Percentiles rank a stretch among this genome's conserved stretches.
Conservation (phyloP, 2,329 filamentous ascomycete genomes). For the Alternaria gaisen region DNA sequence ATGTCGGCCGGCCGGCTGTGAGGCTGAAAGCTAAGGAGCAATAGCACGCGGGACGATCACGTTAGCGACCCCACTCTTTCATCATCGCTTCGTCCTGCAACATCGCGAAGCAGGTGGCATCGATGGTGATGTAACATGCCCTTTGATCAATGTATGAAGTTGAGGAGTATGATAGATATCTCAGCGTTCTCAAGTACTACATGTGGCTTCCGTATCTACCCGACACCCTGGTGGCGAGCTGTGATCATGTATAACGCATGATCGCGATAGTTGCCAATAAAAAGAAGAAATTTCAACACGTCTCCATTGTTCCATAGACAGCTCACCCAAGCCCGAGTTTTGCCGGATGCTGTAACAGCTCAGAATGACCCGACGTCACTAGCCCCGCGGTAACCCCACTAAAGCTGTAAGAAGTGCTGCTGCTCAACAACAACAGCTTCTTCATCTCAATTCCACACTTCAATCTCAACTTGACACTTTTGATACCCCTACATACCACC, state of each 20-base stretch:
- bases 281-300: constrained; percentile 14
- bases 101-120: background rate
- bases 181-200: too few species aligned
- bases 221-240: background rate
- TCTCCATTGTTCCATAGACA: constrained; percentile 35
- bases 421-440: constrained; percentile 39
- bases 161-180: background rate
- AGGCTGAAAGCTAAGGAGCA: constrained; percentile 30
- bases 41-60: constrained; percentile 16
- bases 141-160: background rate
- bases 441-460: constrained; percentile 24
- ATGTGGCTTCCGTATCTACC: background rate
- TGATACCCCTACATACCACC: constrained; percentile 16
- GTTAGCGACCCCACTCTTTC: constrained; percentile 18
- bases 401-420: constrained; percentile 29
- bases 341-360: constrained; percentile 33
- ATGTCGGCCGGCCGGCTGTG: constrained; percentile 16
- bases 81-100: constrained; percentile 3
- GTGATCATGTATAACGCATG: background rate
- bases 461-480: constrained; percentile 9
- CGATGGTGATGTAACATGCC: background rate
- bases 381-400: constrained; percentile 38
- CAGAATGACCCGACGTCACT: constrained; percentile 24
- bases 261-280: constrained; percentile 10
- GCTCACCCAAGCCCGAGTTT: constrained; percentile 37